A percentile compares a stretch with the other conserved stretches of the same genome.
phyloP scores from a whole-genome alignment of 768 basidiomycete genomes.

The Megacollybia marginata region DNA sequence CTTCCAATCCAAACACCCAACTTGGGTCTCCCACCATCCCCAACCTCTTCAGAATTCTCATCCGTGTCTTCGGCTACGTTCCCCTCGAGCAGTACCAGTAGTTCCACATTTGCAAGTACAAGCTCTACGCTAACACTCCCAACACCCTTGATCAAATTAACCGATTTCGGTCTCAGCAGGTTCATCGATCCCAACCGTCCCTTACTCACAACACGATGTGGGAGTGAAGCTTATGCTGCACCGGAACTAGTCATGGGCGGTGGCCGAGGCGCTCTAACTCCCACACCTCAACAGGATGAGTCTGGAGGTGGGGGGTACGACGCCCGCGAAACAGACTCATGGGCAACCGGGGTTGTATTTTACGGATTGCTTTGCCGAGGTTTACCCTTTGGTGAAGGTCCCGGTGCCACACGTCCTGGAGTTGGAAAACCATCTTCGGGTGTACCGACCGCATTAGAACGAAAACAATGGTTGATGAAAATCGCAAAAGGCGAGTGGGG shows the following conservation, averaged over 20 bases:
- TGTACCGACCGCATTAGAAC: constrained; percentile 23
- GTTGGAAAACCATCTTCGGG: constrained; percentile 17
- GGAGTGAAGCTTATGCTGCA: constrained; percentile 84
- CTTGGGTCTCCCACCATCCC: not conserved
- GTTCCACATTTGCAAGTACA: not conserved
- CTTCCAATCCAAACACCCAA: not conserved
- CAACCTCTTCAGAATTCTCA: not conserved
- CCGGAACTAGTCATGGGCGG: constrained; percentile 61
- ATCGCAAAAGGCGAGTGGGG: constrained; percentile 76
- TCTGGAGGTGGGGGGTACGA: constrained; percentile 55
- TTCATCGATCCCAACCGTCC: constrained; percentile 65
- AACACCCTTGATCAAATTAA: constrained; percentile 67
- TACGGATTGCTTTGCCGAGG: constrained; percentile 66
- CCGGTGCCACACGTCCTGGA: constrained; percentile 24
- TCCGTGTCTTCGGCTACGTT: too few relatives aligned
- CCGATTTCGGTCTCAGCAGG: constrained; percentile 85
- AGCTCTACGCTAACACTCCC: constrained; percentile 27
- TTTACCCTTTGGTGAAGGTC: constrained; percentile 67
- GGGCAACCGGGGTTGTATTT: constrained; percentile 86
- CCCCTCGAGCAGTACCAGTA: not conserved
- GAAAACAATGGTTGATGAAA: constrained; percentile 59
- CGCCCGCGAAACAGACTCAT: constrained; percentile 78
- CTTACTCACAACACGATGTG: constrained; percentile 71
- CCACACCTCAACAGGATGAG: constrained; percentile 1
- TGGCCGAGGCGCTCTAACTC: constrained; percentile 8